phyloP scores from a whole-genome alignment of 2,329 filamentous ascomycete species.

The Exophiala viscosa region DNA sequence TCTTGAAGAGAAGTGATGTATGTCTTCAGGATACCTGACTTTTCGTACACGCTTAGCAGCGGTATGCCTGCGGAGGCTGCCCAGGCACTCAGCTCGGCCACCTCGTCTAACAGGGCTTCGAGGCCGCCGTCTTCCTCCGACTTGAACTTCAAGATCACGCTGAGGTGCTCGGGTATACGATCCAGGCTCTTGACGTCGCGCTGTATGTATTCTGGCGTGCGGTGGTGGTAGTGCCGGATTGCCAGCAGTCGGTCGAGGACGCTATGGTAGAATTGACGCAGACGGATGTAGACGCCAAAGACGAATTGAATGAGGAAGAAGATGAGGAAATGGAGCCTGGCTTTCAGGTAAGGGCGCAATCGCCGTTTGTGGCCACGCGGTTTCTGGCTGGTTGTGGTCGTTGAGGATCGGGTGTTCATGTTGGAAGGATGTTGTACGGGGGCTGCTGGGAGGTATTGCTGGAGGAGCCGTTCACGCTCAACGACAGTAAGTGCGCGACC shows the following conservation, averaged over 20 bases:
- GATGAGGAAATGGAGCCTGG: conserved; percentile 42
- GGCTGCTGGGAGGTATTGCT: conserved; percentile 50
- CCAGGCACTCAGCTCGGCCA: conserved; percentile 89
- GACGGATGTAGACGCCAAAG: conserved; percentile 83
- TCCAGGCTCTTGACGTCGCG: conserved; percentile 74
- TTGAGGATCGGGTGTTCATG: conserved; percentile 7
- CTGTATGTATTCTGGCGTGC: conserved; percentile 86
- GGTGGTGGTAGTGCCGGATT: conserved; percentile 90
- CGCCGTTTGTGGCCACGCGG: conserved; percentile 31
- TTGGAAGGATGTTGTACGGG: neutral
- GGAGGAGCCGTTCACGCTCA: conserved; percentile 51
- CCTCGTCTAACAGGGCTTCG: conserved; percentile 82
- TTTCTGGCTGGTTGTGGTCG: conserved; percentile 24
- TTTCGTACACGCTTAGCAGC: conserved; percentile 85
- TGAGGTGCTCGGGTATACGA: conserved; percentile 78
- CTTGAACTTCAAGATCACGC: conserved; percentile 75
- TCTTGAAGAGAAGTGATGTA: conserved; percentile 83
- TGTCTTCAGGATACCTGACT: conserved; percentile 78
- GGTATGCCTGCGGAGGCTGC: conserved; percentile 85
- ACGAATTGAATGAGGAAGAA: conserved; percentile 61
- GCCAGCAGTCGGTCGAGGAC: conserved; percentile 74
- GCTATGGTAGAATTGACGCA: conserved; percentile 74
- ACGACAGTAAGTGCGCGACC: conserved; percentile 41
- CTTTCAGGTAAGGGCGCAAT: conserved; percentile 43
- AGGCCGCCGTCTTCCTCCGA: conserved; percentile 69